Evolutionary conservation across 805 yeast species (phyloP).

Genomic region (Citeromyces matritensis): DNA sequence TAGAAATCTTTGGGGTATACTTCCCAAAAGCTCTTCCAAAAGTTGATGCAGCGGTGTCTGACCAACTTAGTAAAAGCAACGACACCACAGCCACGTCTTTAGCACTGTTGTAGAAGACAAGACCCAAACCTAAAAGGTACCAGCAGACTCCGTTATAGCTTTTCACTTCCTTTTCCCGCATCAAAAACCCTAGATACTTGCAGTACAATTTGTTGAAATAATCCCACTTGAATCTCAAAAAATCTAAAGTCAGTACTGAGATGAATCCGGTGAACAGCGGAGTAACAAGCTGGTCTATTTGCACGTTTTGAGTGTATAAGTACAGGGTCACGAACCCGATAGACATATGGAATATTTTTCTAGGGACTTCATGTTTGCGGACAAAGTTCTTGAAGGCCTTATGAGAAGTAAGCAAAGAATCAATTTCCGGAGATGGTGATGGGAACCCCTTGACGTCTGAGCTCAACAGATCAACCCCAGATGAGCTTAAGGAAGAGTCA

Average conservation of each 20-base stretch:
- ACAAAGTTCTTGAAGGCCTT: slow-evolving; percentile 12
- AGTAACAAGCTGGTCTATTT: slow-evolving; percentile 38
- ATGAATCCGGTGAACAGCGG: slow-evolving; percentile 44
- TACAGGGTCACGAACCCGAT: slow-evolving; percentile 74
- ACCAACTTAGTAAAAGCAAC: slow-evolving; percentile 80
- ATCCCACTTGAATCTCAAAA: slow-evolving; percentile 45
- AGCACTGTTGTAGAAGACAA: slow-evolving; percentile 56
- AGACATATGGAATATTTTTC: slow-evolving; percentile 79
- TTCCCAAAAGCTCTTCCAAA: slow-evolving; percentile 80
- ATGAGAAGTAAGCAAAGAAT: slow-evolving; percentile 11
- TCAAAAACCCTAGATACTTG: slow-evolving; percentile 56
- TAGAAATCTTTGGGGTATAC: slow-evolving; percentile 62
- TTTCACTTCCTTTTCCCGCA: slow-evolving; percentile 71
- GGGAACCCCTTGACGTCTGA: background rate
- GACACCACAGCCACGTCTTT: slow-evolving; percentile 74
- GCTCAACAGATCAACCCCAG: background rate
- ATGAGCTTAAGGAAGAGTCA: too few relatives aligned
- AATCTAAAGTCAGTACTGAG: slow-evolving; percentile 46
- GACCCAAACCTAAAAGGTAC: slow-evolving; percentile 66
- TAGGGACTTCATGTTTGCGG: slow-evolving; percentile 71
- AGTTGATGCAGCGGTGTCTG: slow-evolving; percentile 94
- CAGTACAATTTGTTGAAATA: slow-evolving; percentile 57
- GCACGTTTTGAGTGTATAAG: slow-evolving; percentile 49
- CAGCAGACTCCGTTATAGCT: slow-evolving; percentile 74
- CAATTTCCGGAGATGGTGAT: slow-evolving; percentile 1